Conservation (phyloP, 768 basidiomycete genomes). For the Kwoniella shandongensis region DNA sequence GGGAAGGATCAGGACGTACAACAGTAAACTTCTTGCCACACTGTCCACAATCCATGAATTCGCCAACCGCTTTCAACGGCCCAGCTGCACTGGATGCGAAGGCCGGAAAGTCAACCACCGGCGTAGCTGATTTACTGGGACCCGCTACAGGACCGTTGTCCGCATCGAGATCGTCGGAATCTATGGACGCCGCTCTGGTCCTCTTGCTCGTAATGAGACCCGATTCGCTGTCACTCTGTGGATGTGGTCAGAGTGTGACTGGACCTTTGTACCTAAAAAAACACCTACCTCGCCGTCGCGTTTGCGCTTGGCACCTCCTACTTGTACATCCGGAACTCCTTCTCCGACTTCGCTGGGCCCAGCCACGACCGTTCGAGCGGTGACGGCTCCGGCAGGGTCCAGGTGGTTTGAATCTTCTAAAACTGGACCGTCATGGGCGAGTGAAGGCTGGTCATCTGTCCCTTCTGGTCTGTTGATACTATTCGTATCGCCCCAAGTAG, state of each 20-base stretch:
- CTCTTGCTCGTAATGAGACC: constrained; percentile 22
- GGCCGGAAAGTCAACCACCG: constrained; percentile 61
- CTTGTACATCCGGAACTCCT: constrained; percentile 28
- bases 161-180: constrained; percentile 75
- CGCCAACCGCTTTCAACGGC: constrained; percentile 69
- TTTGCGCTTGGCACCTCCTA: constrained; percentile 10
- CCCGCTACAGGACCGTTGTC: constrained; percentile 29
- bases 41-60: constrained; percentile 74
- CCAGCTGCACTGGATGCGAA: constrained; percentile 58
- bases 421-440: constrained; percentile 33
- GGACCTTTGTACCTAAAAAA: background rate
- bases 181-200: constrained; percentile 46
- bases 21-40: constrained; percentile 86
- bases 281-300: background rate
- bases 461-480: constrained; percentile 9
- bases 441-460: constrained; percentile 16
- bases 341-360: constrained; percentile 41
- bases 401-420: constrained; percentile 13
- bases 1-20: constrained; percentile 55
- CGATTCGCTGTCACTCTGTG: constrained; percentile 3
- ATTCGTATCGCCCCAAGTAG: constrained; percentile 43
- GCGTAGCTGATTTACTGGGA: constrained; percentile 10
- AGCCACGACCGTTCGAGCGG: constrained; percentile 39
- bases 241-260: too few species aligned
- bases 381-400: constrained; percentile 44